phyloP scores from a whole-genome alignment of 495 filamentous ascomycete species.

The Halenospora varia region DNA sequence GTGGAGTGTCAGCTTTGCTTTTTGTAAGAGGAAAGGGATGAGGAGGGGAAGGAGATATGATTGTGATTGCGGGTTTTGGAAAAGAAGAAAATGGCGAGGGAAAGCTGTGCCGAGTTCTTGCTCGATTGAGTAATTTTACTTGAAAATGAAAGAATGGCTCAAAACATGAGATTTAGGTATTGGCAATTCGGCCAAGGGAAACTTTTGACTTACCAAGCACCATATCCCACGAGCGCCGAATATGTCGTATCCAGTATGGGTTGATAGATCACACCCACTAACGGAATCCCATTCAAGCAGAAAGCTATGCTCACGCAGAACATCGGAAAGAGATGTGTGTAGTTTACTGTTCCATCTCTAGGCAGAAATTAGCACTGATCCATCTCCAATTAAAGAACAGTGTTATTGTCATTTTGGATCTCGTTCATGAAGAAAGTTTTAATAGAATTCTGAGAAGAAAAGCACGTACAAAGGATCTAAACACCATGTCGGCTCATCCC shows the following conservation, averaged over 20 bases:
- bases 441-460: too few species aligned
- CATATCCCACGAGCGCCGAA: conserved; percentile 54
- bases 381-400: too few species aligned
- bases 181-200: too few species aligned
- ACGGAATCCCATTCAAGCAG: conserved; percentile 47
- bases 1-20: too few species aligned
- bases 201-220: conserved; percentile 50
- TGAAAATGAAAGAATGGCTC: too few species aligned
- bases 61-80: background rate
- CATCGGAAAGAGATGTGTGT: conserved; percentile 69
- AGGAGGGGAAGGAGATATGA: background rate
- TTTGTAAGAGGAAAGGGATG: background rate
- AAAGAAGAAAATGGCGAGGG: too few species aligned
- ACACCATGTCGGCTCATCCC: conserved; percentile 59
- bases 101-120: too few species aligned
- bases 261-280: conserved; percentile 63
- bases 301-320: conserved; percentile 68
- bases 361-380: too few species aligned
- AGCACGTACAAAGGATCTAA: conserved; percentile 64
- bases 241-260: conserved; percentile 63
- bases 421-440: too few species aligned
- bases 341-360: conserved; percentile 74
- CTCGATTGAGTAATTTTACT: too few species aligned
- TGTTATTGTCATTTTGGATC: too few species aligned
- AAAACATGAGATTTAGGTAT: too few species aligned